Evolutionary conservation across 345 rosid genomes (phyloP), one percentile per base, ranked within the genome.

Genomic region (Moringa oleifera): DNA sequence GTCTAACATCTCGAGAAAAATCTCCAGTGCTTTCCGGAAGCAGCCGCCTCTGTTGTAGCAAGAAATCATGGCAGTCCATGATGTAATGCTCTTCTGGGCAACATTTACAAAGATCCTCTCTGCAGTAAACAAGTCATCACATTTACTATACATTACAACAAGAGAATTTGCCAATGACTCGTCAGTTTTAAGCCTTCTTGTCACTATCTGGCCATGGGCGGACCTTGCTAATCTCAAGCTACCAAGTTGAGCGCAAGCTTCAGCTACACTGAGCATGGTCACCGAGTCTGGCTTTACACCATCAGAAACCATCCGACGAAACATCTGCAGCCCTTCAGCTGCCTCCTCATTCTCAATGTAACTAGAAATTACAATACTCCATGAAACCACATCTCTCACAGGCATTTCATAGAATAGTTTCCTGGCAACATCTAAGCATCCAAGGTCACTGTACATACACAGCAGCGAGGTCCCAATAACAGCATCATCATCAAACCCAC

Each of bases 21-120:
- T 45, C 59, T 72, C 59, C 16, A 84, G 65, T 10, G 91, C 96
- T 61, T 83, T 76, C 16, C 36, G 54, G 67, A 71, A 83, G 47
- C 67, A 33, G 24, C 89, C 84, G 11, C 70, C 54, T 28, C 86
- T 79, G 46, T 87, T 84, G 61, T 84, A 87, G 67, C 88, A 75
- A 4, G 82, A 85, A 57, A 93, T 84, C 84, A 93, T 79, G 0
- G 94, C 82, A 18, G 97, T 87, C 89, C 94, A 87, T 16, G 86
- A 77, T 58, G 77, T 73, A 70, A 73, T 71, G 58, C 75, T 77
- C 25, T 47, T 64, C 36, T 56, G 55, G 16, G 25, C 56, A 0
- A 69, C 55, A 36, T 60, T 59, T 18, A 21, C 58, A 69, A 90
- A 90, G 33, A 86, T 49, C 37, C 64, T 75, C 78, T 83, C 83